phyloP scores from a whole-genome alignment of 2,329 filamentous ascomycete genomes.

The Xylariales sp. region DNA sequence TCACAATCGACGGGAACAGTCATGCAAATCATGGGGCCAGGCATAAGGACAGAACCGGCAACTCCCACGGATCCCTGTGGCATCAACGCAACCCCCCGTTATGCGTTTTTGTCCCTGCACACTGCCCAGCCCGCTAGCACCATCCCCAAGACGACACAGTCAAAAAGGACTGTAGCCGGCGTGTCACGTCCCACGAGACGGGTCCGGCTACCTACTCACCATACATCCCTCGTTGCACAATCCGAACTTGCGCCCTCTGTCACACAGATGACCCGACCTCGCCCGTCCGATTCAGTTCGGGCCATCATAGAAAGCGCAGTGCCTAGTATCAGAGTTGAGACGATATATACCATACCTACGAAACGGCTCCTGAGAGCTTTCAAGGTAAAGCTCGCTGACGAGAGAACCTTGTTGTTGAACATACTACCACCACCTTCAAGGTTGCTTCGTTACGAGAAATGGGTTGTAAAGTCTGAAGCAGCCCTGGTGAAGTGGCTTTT shows the following conservation, averaged over 20 bases:
- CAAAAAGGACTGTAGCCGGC: constrained; percentile 44
- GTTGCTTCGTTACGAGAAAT: constrained; percentile 61
- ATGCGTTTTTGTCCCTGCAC: constrained; percentile 42
- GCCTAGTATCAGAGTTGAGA: constrained; percentile 50
- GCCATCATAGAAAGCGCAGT: constrained; percentile 52
- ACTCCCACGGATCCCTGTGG: constrained; percentile 43
- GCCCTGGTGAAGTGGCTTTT: constrained; percentile 59
- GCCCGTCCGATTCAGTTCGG: constrained; percentile 50
- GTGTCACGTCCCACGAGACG: constrained; percentile 48
- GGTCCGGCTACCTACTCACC: constrained; percentile 44
- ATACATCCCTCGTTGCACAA: constrained; percentile 46
- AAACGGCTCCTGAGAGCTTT: constrained; percentile 57
- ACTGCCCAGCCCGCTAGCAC: constrained; percentile 38
- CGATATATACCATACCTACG: constrained; percentile 52
- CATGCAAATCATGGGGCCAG: constrained; percentile 43
- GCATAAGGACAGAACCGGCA: constrained; percentile 43
- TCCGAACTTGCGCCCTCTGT: constrained; percentile 39
- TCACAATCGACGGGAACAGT: constrained; percentile 26
- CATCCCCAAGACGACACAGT: constrained; percentile 39
- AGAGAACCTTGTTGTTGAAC: constrained; percentile 55
- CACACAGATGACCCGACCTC: constrained; percentile 52
- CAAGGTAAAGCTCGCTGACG: constrained; percentile 57
- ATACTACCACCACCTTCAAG: constrained; percentile 58
- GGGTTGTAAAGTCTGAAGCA: constrained; percentile 58
- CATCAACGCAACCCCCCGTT: constrained; percentile 42